Evolutionary conservation across 805 yeast species (phyloP), one percentile per base, ranked within the genome.

Genomic region (Wickerhamiella brachini): DNA sequence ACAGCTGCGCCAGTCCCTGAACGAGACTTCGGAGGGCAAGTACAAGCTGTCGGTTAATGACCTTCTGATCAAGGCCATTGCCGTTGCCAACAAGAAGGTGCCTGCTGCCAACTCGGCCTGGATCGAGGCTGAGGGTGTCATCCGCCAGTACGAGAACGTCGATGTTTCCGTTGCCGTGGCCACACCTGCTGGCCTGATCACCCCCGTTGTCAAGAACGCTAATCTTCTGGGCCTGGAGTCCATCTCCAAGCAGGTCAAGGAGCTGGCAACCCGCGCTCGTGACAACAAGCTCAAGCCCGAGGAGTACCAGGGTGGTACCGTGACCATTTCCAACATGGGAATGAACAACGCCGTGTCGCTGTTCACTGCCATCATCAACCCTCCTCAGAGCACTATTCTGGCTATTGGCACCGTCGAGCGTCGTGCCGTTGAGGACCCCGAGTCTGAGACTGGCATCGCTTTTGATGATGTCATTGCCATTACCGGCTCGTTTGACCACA

Each of bases 221-320:
- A 85, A 93, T 65, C 60, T 82, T 53, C 86, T 83, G 76, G 98
- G 98, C 44, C 78, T 93, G 55, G 78, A 81, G 51, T 63, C 80
- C 37, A 93, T 93, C 65, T 90, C 97, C 44, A 67, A 68, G 54
- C 86, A 83, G 67, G 78, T 86, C 63, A 93, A 93, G 76, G 96
- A 84, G 61, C 77, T 93, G 60, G 97, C 96, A 60, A 85, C 85
- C 77, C 86, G 93, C 71, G 99, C 99, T 55, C 88, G 90, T 71
- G 87, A 77, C 54, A 88, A 87, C 72, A 93, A 90, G 76, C 81
- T 93, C 68, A 66, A 72, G 58, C 99, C 99, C 56, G 95, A 87
- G 70, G 98, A 93, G 74, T 93, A 85, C 82, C 95, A 87, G 78
- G 99, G 99, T 63, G 99, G 99, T 66, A 89, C 98, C 61, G 86